Conservation (phyloP, 257 asterid species). For the Apocynum venetum region DNA sequence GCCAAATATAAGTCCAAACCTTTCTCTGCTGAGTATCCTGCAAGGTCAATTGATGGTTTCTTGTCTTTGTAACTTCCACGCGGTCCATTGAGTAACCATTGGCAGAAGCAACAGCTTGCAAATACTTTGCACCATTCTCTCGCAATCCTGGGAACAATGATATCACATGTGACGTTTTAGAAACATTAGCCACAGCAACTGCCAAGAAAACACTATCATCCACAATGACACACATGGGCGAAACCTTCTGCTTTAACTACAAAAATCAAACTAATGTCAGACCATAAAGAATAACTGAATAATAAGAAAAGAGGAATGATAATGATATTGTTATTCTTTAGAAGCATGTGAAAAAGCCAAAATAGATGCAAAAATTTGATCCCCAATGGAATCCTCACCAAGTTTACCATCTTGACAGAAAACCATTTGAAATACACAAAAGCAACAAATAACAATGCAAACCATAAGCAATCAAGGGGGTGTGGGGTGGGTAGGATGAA, state of each 20-base stretch:
- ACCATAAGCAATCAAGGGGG: not conserved
- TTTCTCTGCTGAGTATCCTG: conserved; percentile 44
- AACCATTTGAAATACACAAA: not conserved
- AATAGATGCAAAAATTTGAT: not conserved
- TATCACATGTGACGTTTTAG: conserved; percentile 58
- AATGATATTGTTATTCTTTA: not conserved
- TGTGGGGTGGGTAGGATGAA: not conserved
- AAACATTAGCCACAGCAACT: conserved; percentile 50
- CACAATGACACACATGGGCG: conserved; percentile 65
- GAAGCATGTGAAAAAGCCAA: not conserved
- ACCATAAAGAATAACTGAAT: conserved; percentile 13
- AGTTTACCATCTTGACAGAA: not conserved
- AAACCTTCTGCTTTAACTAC: conserved; percentile 56
- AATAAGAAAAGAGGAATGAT: not conserved
- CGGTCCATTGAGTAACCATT: conserved; percentile 63
- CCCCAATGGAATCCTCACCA: not conserved
- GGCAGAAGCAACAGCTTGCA: conserved; percentile 57
- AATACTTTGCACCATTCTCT: conserved; percentile 55
- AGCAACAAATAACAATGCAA: not conserved
- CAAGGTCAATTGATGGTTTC: conserved; percentile 43
- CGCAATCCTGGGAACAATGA: conserved; percentile 81
- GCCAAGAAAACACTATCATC: conserved; percentile 87
- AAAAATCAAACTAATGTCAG: conserved; percentile 20
- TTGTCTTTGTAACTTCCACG: conserved; percentile 39
- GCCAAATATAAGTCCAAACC: conserved; percentile 33